Base-by-base conservation (phyloP, 768 basidiomycete genomes). In the Leccinum obscurum region DNA sequence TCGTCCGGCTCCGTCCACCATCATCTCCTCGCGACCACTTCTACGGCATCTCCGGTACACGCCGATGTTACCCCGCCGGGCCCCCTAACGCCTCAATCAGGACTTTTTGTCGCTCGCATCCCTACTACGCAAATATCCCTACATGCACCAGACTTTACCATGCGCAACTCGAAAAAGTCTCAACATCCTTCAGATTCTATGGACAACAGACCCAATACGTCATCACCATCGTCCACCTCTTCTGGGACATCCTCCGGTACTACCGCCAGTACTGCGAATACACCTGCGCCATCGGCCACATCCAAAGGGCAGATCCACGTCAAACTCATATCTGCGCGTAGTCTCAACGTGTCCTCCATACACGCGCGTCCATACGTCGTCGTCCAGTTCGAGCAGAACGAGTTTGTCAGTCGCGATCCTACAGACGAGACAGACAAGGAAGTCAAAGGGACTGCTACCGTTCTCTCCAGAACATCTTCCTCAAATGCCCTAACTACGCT, bases 371-470 rank as follows among this genome's bases (percentile, higher is more conserved):
- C 95, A 17, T 98, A 99, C 73, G 92, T 95, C 67, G 95, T 98
- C 73, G 95, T 95, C 66, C 91, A 95, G 75, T 99, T 98, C 76
- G 97, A 99, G 79, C 92, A 98, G 76, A 98, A 94, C 82, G 97
- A 99, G 77, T 99, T 98, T 71, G 88, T 99, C 73, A 88, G 88
- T 67, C 80, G 97, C 50, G 92, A 96, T 73, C 92, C 94, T 28
- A 91, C 89, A 26, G 85, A 86, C 64, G 92, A 93, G 74, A 78
- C 82, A 17, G 92, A 91, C 78, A 94, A 92, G 80, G 92, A 93
- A 76, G 90, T 92, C 75, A 93, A 89, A 73, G 93, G 92, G 67
- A 82, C 83, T 44, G 83, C 93, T 4, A 86, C 82, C 9, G 77
- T 72, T 58, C 72, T 85, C 44, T 85, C 82, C 17, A 76, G 82